These are phyloP conservation scores for Tephrocybe sp. DNA, from an alignment of 768 basidiomycete species.

Conservation along the genomic window DNA sequence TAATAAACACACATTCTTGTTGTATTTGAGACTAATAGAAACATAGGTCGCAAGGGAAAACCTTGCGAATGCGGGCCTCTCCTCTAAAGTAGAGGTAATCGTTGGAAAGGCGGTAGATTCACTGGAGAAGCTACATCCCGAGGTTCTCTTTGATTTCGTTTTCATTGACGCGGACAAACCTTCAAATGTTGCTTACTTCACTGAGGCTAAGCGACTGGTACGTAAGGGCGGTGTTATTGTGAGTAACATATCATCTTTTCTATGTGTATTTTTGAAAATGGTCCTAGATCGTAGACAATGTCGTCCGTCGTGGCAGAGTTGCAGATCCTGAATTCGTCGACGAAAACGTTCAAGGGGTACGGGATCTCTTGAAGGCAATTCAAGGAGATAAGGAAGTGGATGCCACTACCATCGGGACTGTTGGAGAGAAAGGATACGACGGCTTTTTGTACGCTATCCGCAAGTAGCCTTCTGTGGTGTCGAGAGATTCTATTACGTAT, in stretches of 20 bases:
- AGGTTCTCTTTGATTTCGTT: slow-evolving; percentile 55
- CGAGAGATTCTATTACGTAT: too few relatives aligned
- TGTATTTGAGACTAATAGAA: not conserved
- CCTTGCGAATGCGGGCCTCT: slow-evolving; percentile 50
- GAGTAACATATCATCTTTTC: slow-evolving; percentile 18
- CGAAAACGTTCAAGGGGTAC: slow-evolving; percentile 40
- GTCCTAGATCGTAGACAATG: slow-evolving; percentile 57
- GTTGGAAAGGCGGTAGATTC: slow-evolving; percentile 51
- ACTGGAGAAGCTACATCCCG: slow-evolving; percentile 43
- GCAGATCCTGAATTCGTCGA: slow-evolving; percentile 36
- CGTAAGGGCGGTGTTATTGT: slow-evolving; percentile 62
- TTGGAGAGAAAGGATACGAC: slow-evolving; percentile 52
- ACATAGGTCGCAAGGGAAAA: slow-evolving; percentile 57
- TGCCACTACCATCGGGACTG: slow-evolving; percentile 46
- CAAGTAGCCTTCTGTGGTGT: too few relatives aligned
- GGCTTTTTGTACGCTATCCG: slow-evolving; percentile 50
- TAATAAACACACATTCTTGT: not conserved
- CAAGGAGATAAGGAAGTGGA: slow-evolving; percentile 50
- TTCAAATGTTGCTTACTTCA: slow-evolving; percentile 53
- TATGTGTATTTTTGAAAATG: not conserved
- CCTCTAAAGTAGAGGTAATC: slow-evolving; percentile 44
- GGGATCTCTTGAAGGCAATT: slow-evolving; percentile 40
- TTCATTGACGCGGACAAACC: slow-evolving; percentile 76
- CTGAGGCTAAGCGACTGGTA: slow-evolving; percentile 57
- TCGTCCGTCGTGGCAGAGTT: slow-evolving; percentile 48